Percentiles rank a stretch among this genome's conserved stretches.
phyloP scores from a whole-genome alignment of 257 asterid species.

The Leptodermis oblonga region DNA sequence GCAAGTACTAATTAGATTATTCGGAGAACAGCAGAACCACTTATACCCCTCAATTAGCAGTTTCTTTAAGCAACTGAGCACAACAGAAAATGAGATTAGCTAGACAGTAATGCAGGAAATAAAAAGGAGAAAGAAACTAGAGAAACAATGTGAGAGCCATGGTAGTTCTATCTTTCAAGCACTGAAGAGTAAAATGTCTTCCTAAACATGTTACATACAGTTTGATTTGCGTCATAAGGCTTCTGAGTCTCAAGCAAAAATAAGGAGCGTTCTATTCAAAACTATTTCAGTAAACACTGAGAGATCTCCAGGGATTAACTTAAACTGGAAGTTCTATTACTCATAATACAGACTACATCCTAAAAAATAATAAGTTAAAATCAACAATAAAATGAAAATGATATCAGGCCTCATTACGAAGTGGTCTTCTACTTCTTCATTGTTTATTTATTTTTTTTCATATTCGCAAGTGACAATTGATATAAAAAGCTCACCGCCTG shows the following conservation, averaged over 20 bases:
- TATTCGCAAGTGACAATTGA: not conserved
- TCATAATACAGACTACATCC: not conserved
- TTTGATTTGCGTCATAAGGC: not conserved
- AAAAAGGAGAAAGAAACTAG: not conserved
- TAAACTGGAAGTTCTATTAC: not conserved
- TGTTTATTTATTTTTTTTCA: not conserved
- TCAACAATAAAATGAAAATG: not conserved
- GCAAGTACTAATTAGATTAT: not conserved
- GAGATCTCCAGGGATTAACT: not conserved
- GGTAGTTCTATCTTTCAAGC: not conserved
- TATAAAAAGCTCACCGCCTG: slow-evolving; percentile 72
- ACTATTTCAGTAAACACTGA: not conserved
- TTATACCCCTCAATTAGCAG: not conserved
- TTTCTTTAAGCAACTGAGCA: not conserved
- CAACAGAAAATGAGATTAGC: not conserved
- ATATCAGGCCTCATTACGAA: not conserved
- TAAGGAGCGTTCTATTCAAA: not conserved
- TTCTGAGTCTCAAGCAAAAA: not conserved
- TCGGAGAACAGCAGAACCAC: not conserved
- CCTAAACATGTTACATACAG: not conserved
- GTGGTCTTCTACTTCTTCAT: too few species aligned
- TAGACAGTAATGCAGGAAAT: too few species aligned
- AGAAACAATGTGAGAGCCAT: not conserved
- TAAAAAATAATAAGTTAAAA: not conserved
- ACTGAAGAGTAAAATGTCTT: not conserved